Conservation (phyloP, 2,329 filamentous ascomycete genomes). For the Colletotrichum ledebouriae region DNA sequence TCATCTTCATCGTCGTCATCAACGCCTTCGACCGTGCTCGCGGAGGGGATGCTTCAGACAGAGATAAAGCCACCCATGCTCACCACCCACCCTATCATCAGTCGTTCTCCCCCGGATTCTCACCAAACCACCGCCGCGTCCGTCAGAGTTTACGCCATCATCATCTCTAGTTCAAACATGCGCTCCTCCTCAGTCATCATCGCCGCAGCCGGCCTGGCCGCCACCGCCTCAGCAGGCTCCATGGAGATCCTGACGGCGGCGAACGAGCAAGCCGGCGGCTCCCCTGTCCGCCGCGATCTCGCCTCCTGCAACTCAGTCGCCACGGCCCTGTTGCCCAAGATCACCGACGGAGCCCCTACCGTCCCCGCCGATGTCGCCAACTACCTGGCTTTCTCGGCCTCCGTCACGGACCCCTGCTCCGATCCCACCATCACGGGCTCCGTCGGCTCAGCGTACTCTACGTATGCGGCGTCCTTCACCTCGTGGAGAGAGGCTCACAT, state of each 20-base stretch:
- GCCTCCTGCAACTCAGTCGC: conserved; percentile 42
- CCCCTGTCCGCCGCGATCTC: conserved; percentile 29
- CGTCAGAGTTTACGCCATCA: background rate
- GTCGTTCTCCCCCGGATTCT: too few relatives aligned
- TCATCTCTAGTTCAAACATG: conserved; percentile 7
- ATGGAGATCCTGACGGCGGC: background rate
- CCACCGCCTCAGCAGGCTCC: background rate
- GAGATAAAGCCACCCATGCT: background rate
- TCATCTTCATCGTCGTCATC: conserved; percentile 3
- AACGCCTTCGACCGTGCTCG: conserved; percentile 7
- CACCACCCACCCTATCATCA: background rate
- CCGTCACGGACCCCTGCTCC: conserved; percentile 45
- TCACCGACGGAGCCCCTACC: conserved; percentile 45
- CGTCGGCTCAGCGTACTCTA: conserved; percentile 47
- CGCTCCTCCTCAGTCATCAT: conserved; percentile 9
- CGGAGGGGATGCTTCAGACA: background rate
- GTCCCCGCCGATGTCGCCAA: conserved; percentile 40
- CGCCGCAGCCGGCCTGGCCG: conserved; percentile 20
- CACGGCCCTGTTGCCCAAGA: conserved; percentile 40
- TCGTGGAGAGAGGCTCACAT: conserved; percentile 45
- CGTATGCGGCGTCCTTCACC: conserved; percentile 44
- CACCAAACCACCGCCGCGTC: too few relatives aligned
- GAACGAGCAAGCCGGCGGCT: conserved; percentile 10
- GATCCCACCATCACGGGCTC: conserved; percentile 48
- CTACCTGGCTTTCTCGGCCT: conserved; percentile 45